These are phyloP conservation scores for Talaromyces thailandensis DNA, from an alignment of 495 filamentous ascomycete species.

Conservation along the genomic window DNA sequence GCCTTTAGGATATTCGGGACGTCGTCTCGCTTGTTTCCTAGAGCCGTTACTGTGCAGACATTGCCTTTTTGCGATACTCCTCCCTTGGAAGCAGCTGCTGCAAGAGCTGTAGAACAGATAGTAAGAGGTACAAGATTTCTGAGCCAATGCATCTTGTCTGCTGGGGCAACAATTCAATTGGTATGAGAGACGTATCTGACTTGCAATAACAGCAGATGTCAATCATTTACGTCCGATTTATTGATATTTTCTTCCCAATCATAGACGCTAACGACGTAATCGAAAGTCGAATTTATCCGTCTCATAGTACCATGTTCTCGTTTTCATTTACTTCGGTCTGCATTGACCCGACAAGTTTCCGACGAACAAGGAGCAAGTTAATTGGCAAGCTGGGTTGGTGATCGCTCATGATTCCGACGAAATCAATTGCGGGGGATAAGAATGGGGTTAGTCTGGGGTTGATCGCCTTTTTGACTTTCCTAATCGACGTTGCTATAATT, in stretches of 20 bases:
- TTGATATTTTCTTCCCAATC: background rate
- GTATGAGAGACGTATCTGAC: background rate
- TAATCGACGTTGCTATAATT: background rate
- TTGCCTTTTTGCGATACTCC: constrained; percentile 5
- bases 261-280: background rate
- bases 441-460: background rate
- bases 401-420: background rate
- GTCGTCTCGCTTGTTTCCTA: constrained; percentile 29
- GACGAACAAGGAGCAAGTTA: background rate
- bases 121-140: background rate
- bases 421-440: background rate
- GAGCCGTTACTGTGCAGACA: constrained; percentile 20
- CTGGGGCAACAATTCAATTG: background rate
- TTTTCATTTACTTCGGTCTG: background rate
- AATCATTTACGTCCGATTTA: background rate
- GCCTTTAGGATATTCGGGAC: constrained; percentile 41
- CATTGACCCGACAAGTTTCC: background rate
- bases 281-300: background rate
- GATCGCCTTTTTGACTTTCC: background rate
- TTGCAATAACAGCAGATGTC: background rate
- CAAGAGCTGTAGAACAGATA: background rate
- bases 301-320: background rate
- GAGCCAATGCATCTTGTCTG: constrained; percentile 1
- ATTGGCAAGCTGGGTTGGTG: background rate
- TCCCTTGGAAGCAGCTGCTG: background rate